These are phyloP conservation scores for Aureobasidium leucospermi DNA, from an alignment of 2,329 filamentous ascomycete species.

Conservation along the genomic window DNA sequence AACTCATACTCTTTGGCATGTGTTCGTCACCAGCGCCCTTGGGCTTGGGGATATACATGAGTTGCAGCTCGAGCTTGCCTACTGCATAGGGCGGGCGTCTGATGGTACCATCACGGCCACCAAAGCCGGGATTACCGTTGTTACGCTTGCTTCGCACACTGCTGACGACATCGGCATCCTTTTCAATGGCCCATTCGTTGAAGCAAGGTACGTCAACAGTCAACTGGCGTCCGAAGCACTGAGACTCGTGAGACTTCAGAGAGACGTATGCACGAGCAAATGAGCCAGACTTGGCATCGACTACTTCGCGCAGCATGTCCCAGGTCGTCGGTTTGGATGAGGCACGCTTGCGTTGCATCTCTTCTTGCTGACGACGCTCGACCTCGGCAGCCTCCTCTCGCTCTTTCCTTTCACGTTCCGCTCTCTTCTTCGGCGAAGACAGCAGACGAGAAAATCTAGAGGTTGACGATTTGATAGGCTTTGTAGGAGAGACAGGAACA, in stretches of 20 bases:
- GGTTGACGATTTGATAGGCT: slow-evolving; percentile 55
- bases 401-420: slow-evolving; percentile 80
- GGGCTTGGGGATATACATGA: slow-evolving; percentile 89
- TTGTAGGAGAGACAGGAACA: slow-evolving; percentile 50
- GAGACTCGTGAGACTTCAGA: slow-evolving; percentile 82
- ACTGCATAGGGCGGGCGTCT: slow-evolving; percentile 88
- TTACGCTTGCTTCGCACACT: slow-evolving; percentile 86
- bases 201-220: slow-evolving; percentile 88
- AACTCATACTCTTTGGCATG: slow-evolving; percentile 99
- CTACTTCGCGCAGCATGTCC: slow-evolving; percentile 78
- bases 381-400: slow-evolving; percentile 69
- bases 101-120: slow-evolving; percentile 63
- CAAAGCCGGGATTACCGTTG: slow-evolving; percentile 23
- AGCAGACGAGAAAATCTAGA: slow-evolving; percentile 89
- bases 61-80: slow-evolving; percentile 86
- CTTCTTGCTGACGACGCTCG: slow-evolving; percentile 32
- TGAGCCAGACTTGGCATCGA: slow-evolving; percentile 79
- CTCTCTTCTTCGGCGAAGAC: slow-evolving; percentile 91
- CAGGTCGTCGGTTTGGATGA: slow-evolving; percentile 65
- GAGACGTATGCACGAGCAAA: slow-evolving; percentile 92
- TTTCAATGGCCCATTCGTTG: slow-evolving; percentile 96
- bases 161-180: slow-evolving; percentile 60
- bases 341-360: slow-evolving; percentile 42
- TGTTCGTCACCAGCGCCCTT: slow-evolving; percentile 83
- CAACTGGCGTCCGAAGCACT: slow-evolving; percentile 81